phyloP scores from a whole-genome alignment of 1,284 basidiomycete genomes.

The Microbotryum silenes-acaulis region DNA sequence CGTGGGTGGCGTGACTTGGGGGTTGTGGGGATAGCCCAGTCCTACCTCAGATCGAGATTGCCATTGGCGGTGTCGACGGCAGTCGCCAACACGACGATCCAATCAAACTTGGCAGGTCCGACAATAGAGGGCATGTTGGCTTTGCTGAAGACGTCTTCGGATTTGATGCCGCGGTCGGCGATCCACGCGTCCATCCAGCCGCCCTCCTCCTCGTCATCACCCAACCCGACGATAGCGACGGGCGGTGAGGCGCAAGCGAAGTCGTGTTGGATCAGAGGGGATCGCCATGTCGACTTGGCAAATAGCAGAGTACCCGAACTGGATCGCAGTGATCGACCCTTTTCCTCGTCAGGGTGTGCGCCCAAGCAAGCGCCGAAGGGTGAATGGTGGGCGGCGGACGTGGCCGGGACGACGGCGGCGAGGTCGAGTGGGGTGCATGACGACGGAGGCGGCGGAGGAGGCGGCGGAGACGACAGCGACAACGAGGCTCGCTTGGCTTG shows the following conservation, averaged over 20 bases:
- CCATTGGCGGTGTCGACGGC: conserved; percentile 12
- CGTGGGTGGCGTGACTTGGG: background rate
- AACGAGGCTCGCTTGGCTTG: too few relatives aligned
- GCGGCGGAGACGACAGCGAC: too few relatives aligned
- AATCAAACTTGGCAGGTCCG: background rate
- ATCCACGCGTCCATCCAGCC: conserved; percentile 6
- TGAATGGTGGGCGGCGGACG: too few relatives aligned
- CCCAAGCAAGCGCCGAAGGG: background rate
- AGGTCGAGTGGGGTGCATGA: too few relatives aligned
- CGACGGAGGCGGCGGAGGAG: too few relatives aligned
- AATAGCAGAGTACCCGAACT: background rate
- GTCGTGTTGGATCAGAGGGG: background rate
- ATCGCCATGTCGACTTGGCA: background rate
- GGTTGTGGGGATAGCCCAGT: too few relatives aligned
- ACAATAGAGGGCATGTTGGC: background rate
- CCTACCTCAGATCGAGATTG: conserved; percentile 16
- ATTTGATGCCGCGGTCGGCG: background rate
- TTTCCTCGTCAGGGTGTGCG: conserved; percentile 24
- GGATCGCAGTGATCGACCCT: conserved; percentile 10
- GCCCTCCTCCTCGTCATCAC: conserved; percentile 9
- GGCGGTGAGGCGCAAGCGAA: background rate
- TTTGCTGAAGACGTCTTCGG: background rate
- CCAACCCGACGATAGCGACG: background rate
- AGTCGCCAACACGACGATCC: conserved; percentile 6
- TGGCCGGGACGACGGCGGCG: too few relatives aligned